Evolutionary conservation across 331 rosid genomes (phyloP), one percentile per base, ranked within the genome.

Genomic region (Acacia concinna): DNA sequence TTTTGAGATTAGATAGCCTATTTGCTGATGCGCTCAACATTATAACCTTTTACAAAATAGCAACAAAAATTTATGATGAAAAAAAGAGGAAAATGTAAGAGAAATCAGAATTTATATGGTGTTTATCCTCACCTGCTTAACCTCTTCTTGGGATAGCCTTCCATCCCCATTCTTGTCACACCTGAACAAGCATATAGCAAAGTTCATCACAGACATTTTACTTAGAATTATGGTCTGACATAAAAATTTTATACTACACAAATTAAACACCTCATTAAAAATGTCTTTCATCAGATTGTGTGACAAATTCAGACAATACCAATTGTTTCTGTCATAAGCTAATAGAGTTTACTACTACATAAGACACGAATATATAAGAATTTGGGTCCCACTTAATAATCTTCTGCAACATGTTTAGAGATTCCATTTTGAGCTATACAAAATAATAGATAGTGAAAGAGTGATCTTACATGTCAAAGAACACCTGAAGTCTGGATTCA

Each of bases 141-240:
- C 98, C 79, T 95, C 98, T 8, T 95, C 98, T 81, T 88, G 92
- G 7, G 97, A 84, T 78, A 95, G 88, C 83, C 71, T 90, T 81
- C 98, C 98, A 82, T 92, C 98, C 1, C 97, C 97, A 84, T 95
- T 91, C 88, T 92, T 95, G 86, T 95, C 98, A 84, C 97, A 91
- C 90, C 98, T 92, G 85, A 69, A 81, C 64, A 49, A n/a, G n/a
- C n/a, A 81, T 66, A 52, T 56, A 44, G 66, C 68, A 57, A 78
- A 46, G 40, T 81, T 82, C 57, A 27, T 52, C 38, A 63, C 0
- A 12, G 27, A 23, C 9, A 68, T 68, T 68, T 8, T 37, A 67
- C 12, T n/a, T 25, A n/a, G 3, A 46, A 67, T 1, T 67, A 8
- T 31, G 38, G 21, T 14, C 38, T 60, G 15, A 30, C 68, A 28